These are phyloP conservation scores for Fraxinus floribunda DNA, from an alignment of 305 asterid genomes.

Conservation along the genomic window DNA sequence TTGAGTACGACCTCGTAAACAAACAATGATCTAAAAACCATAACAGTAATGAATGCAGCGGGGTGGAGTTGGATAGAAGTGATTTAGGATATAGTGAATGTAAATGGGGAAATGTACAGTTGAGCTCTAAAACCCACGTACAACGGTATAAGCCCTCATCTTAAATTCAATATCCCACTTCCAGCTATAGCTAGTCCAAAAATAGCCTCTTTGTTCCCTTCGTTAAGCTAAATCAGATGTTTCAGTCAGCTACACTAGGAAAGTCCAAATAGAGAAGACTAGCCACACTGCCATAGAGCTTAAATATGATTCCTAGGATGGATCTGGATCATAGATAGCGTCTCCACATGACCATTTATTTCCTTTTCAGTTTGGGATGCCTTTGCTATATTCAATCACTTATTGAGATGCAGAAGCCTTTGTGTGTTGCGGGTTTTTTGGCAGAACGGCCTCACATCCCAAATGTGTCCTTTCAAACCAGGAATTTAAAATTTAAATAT, in stretches of 20 bases:
- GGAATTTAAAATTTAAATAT: neutral
- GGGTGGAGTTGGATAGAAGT: slow-evolving; percentile 13
- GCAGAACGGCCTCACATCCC: neutral
- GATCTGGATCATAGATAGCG: neutral
- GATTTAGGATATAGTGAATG: neutral
- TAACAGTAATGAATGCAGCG: neutral
- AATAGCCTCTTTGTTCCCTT: neutral
- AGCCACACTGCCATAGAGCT: neutral
- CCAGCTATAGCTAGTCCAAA: neutral
- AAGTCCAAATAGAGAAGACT: neutral
- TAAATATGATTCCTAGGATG: neutral
- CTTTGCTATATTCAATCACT: neutral
- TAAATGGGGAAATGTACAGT: neutral
- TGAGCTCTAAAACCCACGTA: neutral
- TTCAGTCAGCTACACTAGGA: neutral
- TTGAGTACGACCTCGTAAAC: neutral
- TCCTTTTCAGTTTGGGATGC: neutral
- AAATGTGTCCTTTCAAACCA: neutral
- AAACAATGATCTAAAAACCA: neutral
- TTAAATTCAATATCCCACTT: neutral
- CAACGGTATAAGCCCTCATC: neutral
- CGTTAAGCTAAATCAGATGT: neutral
- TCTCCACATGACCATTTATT: neutral
- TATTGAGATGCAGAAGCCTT: neutral
- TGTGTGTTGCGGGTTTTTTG: too few relatives aligned